Evolutionary conservation across 352 stramenopile genomes (phyloP).

Genomic region (Pythium dissimile): DNA sequence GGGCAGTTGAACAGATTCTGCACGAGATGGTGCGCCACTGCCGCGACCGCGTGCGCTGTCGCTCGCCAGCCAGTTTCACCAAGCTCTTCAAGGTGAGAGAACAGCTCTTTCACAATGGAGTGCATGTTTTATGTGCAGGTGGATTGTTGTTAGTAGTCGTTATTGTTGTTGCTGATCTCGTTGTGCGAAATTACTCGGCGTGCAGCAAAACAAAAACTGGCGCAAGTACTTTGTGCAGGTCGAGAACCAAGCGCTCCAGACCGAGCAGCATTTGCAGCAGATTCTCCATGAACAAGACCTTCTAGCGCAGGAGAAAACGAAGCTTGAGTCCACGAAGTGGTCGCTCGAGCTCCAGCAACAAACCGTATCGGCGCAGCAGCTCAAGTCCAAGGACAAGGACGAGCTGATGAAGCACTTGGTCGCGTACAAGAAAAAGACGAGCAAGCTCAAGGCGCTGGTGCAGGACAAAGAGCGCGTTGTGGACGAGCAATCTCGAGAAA

Average conservation of each 20-base stretch:
- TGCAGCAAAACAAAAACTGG: constrained; percentile 75
- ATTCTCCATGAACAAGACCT: constrained; percentile 32
- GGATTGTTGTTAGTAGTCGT: too few species aligned
- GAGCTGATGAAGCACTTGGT: constrained; percentile 33
- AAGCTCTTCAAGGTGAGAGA: constrained; percentile 54
- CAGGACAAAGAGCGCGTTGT: constrained; percentile 41
- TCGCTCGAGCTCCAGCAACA: constrained; percentile 26
- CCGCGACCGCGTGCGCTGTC: constrained; percentile 40
- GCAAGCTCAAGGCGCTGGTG: constrained; percentile 43
- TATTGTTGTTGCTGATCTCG: neutral
- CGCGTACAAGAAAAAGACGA: constrained; percentile 55
- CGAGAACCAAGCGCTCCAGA: constrained; percentile 33
- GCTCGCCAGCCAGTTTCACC: constrained; percentile 42
- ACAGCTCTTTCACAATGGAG: neutral
- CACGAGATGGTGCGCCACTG: constrained; percentile 58
- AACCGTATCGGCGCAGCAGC: neutral
- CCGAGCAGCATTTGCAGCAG: constrained; percentile 33
- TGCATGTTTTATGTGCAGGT: too few species aligned
- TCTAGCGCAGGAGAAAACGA: constrained; percentile 26
- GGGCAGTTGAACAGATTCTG: constrained; percentile 67
- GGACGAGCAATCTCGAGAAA: constrained; percentile 26
- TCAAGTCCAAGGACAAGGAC: neutral
- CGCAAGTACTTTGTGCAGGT: constrained; percentile 64
- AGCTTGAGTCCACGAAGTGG: constrained; percentile 24
- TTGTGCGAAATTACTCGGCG: neutral